Percentiles rank a stretch among this genome's conserved stretches.
Conservation (phyloP, 164 flowering plant species). For the Nymphaea thermarum region DNA sequence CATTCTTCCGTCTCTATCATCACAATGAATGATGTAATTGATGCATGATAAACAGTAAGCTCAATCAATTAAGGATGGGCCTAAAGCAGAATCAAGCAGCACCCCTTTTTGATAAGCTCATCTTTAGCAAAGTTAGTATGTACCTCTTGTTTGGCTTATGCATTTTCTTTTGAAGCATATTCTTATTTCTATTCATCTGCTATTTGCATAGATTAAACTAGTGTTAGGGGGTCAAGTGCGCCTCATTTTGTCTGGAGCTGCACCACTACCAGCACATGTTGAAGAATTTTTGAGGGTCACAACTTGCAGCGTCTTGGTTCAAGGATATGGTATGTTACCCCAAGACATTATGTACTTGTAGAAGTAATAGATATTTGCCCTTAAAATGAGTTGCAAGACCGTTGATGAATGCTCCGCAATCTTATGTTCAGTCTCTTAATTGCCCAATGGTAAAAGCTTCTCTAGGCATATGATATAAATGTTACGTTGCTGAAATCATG, state of each 20-base stretch:
- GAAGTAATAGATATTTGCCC: neutral
- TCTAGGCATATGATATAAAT: no score
- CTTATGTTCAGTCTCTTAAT: no score
- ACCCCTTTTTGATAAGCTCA: slow-evolving; percentile 66
- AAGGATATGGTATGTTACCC: slow-evolving; percentile 76
- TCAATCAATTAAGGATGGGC: slow-evolving; percentile 65
- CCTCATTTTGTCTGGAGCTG: slow-evolving; percentile 72
- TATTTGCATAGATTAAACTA: slow-evolving; percentile 42
- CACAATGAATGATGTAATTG: neutral
- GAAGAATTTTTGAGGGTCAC: slow-evolving; percentile 82
- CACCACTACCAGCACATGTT: slow-evolving; percentile 67
- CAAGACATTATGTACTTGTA: neutral
- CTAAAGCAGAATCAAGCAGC: slow-evolving; percentile 71
- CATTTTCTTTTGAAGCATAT: neutral
- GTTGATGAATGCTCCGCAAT: no score
- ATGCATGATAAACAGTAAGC: slow-evolving; percentile 44
- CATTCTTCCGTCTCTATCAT: neutral
- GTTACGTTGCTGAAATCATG: no score
- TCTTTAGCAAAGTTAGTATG: slow-evolving; percentile 63
- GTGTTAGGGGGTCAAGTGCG: slow-evolving; percentile 76
- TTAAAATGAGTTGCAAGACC: no score
- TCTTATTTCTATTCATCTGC: neutral
- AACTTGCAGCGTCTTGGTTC: slow-evolving; percentile 47
- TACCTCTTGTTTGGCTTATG: neutral
- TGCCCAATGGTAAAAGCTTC: no score